Conservation (phyloP, 2,329 filamentous ascomycete genomes). For the Simplicillium aogashimaense region DNA sequence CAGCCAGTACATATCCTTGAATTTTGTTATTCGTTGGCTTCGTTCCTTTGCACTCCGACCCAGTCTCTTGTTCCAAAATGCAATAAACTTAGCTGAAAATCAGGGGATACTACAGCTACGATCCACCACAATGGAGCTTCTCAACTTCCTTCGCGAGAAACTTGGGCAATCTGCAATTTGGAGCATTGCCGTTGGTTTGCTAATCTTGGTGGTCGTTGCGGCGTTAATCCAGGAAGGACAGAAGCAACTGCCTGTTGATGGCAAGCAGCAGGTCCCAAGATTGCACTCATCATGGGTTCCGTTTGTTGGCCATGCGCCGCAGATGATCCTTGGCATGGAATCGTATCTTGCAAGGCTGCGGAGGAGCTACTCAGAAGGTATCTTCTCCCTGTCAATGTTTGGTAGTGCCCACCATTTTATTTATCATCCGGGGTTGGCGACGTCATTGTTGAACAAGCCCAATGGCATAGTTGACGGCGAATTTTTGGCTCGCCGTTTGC, state of each 20-base stretch:
- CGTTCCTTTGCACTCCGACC: too few species aligned
- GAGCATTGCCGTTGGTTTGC: too few species aligned
- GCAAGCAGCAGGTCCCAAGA: slow-evolving; percentile 11
- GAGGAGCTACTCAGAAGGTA: slow-evolving; percentile 20
- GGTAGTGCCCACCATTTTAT: slow-evolving; percentile 22
- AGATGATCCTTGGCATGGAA: slow-evolving; percentile 17
- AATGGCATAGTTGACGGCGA: slow-evolving; percentile 15
- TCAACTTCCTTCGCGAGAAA: too few species aligned
- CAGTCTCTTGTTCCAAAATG: too few species aligned
- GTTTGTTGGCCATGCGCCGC: slow-evolving; percentile 23
- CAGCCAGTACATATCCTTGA: too few species aligned
- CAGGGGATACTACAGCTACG: too few species aligned
- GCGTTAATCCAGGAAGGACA: background rate
- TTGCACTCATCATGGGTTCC: slow-evolving; percentile 21
- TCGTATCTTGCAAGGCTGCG: slow-evolving; percentile 19
- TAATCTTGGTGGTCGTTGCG: background rate
- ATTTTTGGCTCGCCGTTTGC: slow-evolving; percentile 13
- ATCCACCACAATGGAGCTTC: too few species aligned
- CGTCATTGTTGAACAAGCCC: slow-evolving; percentile 18
- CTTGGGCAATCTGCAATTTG: too few species aligned
- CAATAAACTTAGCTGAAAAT: too few species aligned
- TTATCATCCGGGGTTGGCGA: slow-evolving; percentile 18
- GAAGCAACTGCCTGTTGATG: background rate
- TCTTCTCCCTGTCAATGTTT: slow-evolving; percentile 23
- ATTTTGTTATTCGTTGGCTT: too few species aligned